A percentile compares a stretch with the other conserved stretches of the same genome.
phyloP scores from a whole-genome alignment of 371 early-diverging fungal species.

The Mortierella sp. region DNA sequence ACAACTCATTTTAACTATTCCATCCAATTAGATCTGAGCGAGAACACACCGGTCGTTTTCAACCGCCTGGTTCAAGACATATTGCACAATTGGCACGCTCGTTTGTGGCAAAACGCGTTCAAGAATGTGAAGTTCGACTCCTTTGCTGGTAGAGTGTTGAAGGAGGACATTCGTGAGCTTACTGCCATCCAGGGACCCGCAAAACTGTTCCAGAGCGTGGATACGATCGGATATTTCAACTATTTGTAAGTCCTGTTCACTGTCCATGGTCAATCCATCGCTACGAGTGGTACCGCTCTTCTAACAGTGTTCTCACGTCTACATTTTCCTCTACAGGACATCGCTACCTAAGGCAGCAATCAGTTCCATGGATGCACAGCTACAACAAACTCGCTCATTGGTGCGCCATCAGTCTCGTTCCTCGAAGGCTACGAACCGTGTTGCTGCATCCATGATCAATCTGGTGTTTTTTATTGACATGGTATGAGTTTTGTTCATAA shows the following conservation, averaged over 20 bases:
- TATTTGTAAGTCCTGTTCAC: constrained; percentile 56
- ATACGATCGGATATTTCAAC: constrained; percentile 65
- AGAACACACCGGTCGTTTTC: constrained; percentile 38
- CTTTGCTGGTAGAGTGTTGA: constrained; percentile 38
- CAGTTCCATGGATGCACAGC: constrained; percentile 46
- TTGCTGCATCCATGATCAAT: constrained; percentile 51
- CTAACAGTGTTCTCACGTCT: constrained; percentile 7
- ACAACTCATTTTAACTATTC: not conserved
- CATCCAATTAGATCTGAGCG: constrained; percentile 24
- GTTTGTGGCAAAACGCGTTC: constrained; percentile 58
- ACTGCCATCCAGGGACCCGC: constrained; percentile 63
- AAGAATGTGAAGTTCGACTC: constrained; percentile 49
- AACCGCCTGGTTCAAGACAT: constrained; percentile 56
- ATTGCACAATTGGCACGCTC: constrained; percentile 57
- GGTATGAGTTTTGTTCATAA: constrained; percentile 18
- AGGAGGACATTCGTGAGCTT: constrained; percentile 49
- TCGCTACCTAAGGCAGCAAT: constrained; percentile 50
- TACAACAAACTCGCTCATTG: constrained; percentile 49
- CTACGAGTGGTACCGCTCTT: not conserved
- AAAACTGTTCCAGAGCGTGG: constrained; percentile 67
- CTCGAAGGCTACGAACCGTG: constrained; percentile 45
- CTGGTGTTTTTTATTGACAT: constrained; percentile 35
- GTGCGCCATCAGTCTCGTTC: constrained; percentile 43
- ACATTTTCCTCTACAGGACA: constrained; percentile 16
- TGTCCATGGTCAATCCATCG: constrained; percentile 5